Conservation (phyloP, 1,139 yeast species). For the Hyphopichia pseudoburtonii region DNA sequence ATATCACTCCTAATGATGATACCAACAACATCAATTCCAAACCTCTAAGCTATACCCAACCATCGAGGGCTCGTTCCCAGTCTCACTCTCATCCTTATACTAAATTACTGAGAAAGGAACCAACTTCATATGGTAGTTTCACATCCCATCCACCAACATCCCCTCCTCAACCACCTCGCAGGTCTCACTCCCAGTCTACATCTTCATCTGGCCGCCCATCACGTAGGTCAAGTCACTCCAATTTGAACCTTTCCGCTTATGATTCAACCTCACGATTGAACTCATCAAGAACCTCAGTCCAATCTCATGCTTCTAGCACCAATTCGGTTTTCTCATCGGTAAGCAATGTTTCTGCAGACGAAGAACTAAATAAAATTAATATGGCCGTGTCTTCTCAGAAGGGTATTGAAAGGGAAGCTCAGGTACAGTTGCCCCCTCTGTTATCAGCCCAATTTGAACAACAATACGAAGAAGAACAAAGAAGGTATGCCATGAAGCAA, state of each 20-base stretch:
- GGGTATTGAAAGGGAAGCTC: no score
- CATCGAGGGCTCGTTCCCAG: background rate
- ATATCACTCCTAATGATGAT: conserved; percentile 1
- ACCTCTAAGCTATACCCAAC: background rate
- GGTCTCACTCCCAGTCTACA: no score
- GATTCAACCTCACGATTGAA: background rate
- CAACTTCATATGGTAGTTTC: no score
- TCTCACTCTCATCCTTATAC: background rate
- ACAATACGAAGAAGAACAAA: conserved; percentile 1
- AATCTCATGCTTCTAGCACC: conserved; percentile 8
- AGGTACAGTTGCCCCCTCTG: background rate
- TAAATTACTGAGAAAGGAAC: no score
- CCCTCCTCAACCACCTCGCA: no score
- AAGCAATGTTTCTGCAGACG: conserved; percentile 9
- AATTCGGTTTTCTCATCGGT: conserved; percentile 12
- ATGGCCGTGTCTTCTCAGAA: no score
- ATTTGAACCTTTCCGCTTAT: no score
- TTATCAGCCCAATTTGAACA: conserved; percentile 1
- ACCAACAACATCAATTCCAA: background rate
- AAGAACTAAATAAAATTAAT: conserved; percentile 5
- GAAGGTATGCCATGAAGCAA: background rate
- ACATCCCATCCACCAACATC: no score
- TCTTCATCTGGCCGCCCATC: no score
- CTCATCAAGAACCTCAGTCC: conserved; percentile 3
- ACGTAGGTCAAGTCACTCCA: no score